phyloP scores from a whole-genome alignment of 176 grass and related monocot species.

The Phoenix dactylifera region DNA sequence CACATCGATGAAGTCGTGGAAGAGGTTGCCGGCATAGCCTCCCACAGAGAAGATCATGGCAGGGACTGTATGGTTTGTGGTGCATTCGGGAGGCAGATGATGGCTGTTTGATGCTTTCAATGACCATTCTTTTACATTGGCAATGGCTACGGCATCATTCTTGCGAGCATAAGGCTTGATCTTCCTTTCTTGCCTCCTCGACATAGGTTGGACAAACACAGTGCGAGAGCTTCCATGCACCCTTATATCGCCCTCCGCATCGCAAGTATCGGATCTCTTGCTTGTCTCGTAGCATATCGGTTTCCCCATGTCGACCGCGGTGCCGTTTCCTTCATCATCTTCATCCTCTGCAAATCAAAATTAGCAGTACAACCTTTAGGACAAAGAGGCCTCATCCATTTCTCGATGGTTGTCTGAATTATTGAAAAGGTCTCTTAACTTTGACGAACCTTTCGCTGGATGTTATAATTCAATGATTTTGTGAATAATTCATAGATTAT shows the following conservation, averaged over 20 bases:
- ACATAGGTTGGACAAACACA: slow-evolving; percentile 16
- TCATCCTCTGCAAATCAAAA: slow-evolving; percentile 13
- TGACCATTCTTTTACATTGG: slow-evolving; percentile 45
- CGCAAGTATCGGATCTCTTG: slow-evolving; percentile 50
- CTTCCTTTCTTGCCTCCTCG: slow-evolving; percentile 30
- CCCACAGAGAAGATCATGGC: slow-evolving; percentile 44
- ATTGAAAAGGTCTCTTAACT: no score
- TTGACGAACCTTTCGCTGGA: no score
- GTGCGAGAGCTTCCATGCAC: slow-evolving; percentile 22
- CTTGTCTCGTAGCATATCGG: slow-evolving; percentile 46
- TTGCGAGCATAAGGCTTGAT: slow-evolving; percentile 51
- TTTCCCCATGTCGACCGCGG: neutral
- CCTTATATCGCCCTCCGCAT: slow-evolving; percentile 46
- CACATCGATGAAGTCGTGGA: slow-evolving; percentile 93
- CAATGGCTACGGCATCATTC: slow-evolving; percentile 32
- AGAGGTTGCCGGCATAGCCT: slow-evolving; percentile 75
- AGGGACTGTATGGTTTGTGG: slow-evolving; percentile 30
- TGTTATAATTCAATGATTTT: no score
- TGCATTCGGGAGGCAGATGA: slow-evolving; percentile 25
- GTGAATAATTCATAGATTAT: no score
- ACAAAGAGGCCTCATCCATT: no score
- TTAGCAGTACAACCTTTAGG: neutral
- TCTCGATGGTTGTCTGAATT: no score
- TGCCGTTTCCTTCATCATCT: slow-evolving; percentile 25
- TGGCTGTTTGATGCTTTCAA: slow-evolving; percentile 20